phyloP scores from a whole-genome alignment of 352 stramenopile genomes.

The Pseudoperonospora humuli region DNA sequence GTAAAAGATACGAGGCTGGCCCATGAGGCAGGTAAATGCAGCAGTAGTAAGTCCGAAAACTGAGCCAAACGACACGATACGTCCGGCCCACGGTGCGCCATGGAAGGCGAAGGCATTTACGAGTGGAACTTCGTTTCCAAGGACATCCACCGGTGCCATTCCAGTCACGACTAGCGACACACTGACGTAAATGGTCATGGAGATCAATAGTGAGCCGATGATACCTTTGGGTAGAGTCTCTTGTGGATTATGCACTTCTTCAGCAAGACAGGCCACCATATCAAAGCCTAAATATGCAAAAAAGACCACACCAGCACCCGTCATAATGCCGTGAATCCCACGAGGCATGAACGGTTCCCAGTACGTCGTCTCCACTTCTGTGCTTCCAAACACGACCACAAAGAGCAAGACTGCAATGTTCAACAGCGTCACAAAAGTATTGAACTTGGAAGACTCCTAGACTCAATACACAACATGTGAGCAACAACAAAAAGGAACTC shows the following conservation, averaged over 20 bases:
- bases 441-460: slow-evolving; percentile 90
- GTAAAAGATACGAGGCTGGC: slow-evolving; percentile 89
- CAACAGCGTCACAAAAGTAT: slow-evolving; percentile 81
- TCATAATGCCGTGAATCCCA: slow-evolving; percentile 86
- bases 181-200: slow-evolving; percentile 85
- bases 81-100: slow-evolving; percentile 55
- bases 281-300: slow-evolving; percentile 92
- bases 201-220: slow-evolving; percentile 87
- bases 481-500: not conserved
- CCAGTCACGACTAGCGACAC: slow-evolving; percentile 87
- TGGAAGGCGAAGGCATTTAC: slow-evolving; percentile 82
- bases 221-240: slow-evolving; percentile 88
- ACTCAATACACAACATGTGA: slow-evolving; percentile 5
- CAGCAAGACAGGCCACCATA: slow-evolving; percentile 88
- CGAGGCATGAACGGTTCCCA: slow-evolving; percentile 79
- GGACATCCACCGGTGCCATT: slow-evolving; percentile 67
- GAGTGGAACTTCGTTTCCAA: slow-evolving; percentile 70
- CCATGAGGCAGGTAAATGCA: slow-evolving; percentile 89
- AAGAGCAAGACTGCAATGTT: slow-evolving; percentile 89
- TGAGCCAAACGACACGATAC: slow-evolving; percentile 87
- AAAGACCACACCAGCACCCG: slow-evolving; percentile 84
- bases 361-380: slow-evolving; percentile 64
- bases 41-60: slow-evolving; percentile 88
- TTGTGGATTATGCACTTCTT: slow-evolving; percentile 88
- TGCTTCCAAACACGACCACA: slow-evolving; percentile 80